phyloP scores from a whole-genome alignment of 176 grass and related monocot genomes.

The Luzula sylvatica region DNA sequence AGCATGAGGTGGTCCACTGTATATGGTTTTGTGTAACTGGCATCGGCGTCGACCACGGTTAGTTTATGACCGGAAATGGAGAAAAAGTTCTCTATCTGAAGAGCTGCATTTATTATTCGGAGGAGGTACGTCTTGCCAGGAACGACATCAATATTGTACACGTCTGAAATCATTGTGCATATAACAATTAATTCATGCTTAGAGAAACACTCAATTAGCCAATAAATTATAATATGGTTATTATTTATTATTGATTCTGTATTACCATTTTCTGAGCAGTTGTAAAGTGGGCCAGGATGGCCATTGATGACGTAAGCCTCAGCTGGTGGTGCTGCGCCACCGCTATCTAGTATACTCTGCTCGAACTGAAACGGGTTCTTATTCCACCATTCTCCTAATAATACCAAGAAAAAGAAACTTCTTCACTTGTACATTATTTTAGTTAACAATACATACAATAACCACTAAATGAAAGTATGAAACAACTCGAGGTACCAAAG shows the following conservation, averaged over 20 bases:
- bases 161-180: not conserved
- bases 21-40: constrained; percentile 19
- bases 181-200: too few species aligned
- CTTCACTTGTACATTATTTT: not conserved
- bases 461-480: not conserved
- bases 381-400: constrained; percentile 28
- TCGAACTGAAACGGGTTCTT: constrained; percentile 9
- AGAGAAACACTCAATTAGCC: too few species aligned
- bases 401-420: not conserved
- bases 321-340: constrained; percentile 11
- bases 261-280: constrained; percentile 18
- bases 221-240: too few species aligned
- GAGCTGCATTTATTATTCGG: constrained; percentile 11
- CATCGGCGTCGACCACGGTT: constrained; percentile 19
- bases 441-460: not conserved
- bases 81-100: constrained; percentile 23
- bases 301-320: constrained; percentile 26
- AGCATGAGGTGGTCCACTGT: constrained; percentile 12
- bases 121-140: constrained; percentile 20
- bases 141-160: constrained; percentile 6
- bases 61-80: constrained; percentile 19
- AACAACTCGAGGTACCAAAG: not conserved
- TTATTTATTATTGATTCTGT: too few species aligned
- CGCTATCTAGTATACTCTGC: not conserved
- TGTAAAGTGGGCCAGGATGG: constrained; percentile 15